phyloP scores from a whole-genome alignment of 352 stramenopile species.

The Pythium scleroteichum region DNA sequence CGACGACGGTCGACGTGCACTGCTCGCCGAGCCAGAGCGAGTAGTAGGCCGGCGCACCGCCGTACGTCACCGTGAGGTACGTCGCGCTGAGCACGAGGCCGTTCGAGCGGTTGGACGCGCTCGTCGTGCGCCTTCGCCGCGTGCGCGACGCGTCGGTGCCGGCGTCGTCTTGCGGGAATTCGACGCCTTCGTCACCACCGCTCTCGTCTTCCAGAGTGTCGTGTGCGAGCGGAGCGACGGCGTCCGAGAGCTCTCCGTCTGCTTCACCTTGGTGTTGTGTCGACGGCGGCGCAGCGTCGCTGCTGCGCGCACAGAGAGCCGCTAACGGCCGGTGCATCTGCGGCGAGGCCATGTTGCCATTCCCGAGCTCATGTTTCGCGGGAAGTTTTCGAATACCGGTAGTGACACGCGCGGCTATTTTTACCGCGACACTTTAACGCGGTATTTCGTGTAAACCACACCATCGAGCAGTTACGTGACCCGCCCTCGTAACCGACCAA shows the following conservation, averaged over 20 bases:
- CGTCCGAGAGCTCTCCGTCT: slow-evolving; percentile 6
- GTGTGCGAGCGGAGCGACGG: slow-evolving; percentile 3
- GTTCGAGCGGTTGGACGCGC: slow-evolving; percentile 23
- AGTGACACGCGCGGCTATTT: slow-evolving; percentile 14
- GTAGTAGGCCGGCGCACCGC: slow-evolving; percentile 59
- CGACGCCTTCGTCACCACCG: slow-evolving; percentile 1
- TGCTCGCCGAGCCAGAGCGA: slow-evolving; percentile 51
- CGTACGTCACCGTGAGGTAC: slow-evolving; percentile 58
- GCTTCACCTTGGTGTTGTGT: neutral
- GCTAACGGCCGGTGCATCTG: neutral
- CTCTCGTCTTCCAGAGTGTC: slow-evolving; percentile 1
- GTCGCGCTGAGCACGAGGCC: slow-evolving; percentile 43
- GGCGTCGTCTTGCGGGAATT: neutral
- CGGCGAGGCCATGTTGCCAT: slow-evolving; percentile 14
- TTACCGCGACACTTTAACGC: neutral
- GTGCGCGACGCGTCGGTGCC: neutral
- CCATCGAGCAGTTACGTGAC: neutral
- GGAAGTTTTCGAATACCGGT: no score
- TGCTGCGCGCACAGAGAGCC: neutral
- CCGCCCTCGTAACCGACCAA: neutral
- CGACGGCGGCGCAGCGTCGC: neutral
- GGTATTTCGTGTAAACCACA: slow-evolving; percentile 8
- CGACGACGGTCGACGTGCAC: slow-evolving; percentile 68
- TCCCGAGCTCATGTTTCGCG: neutral
- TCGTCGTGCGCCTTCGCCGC: slow-evolving; percentile 15